Evolutionary conservation across 345 rosid genomes (phyloP), one percentile per base, ranked within the genome.

Genomic region (Passiflora organensis): DNA sequence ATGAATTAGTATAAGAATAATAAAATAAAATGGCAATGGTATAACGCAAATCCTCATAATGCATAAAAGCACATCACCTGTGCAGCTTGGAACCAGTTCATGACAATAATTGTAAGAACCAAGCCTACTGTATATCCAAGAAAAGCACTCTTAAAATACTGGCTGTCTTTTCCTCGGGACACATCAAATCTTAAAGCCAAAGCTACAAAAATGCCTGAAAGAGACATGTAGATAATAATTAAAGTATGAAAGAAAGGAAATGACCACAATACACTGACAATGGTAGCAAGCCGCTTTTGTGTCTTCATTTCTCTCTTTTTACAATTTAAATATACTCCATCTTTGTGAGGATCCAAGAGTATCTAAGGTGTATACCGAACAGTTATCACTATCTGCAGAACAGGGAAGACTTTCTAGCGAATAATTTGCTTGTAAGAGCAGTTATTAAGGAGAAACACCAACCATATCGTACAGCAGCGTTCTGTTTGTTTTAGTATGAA

Each of bases 61-160:
- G 17, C 25, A 16, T 14, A 39, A 43, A 15, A 37, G 39, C 36
- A 28, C 10, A 59, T 67, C 49, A 82, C 99, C 95, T 94, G 99
- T 15, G 99, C 99, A 45, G 99, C 97, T 78, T 94, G 97, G 68
- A 94, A 94, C 99, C 97, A 94, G 83, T 94, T 94, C 99, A 94
- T 94, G 63, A 94, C 97, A 50, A 85, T 42, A 52, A 94, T 94
- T n/a, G 99, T 94, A 43, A 87, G 91, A 49, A 94, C 69, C 46
- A 94, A 43, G 21, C 99, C 99, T 55, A 65, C 76, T 4, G 70
- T 36, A 56, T 94, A 94, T 48, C 99, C 99, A 16, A 87, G 53
- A 66, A 89, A 89, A 13, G 99, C 97, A 75, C 99, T 94, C 70
- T 83, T 89, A 52, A 94, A 94, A 67, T 94, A 94, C 50, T 89